Evolutionary conservation across 1,139 yeast species (phyloP), one percentile per base, ranked within the genome.

Genomic region (Saccharomyces hybrid): DNA sequence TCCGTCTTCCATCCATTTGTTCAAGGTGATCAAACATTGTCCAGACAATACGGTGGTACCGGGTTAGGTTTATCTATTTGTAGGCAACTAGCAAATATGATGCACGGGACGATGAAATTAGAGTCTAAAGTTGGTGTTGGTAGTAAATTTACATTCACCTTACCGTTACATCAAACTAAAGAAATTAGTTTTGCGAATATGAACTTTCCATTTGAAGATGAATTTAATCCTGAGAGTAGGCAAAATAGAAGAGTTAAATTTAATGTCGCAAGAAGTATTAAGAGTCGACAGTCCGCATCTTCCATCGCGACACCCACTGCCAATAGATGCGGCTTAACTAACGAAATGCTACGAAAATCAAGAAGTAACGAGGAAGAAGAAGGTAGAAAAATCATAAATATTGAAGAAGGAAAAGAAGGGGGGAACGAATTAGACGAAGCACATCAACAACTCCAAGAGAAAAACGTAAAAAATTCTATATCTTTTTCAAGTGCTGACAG

Each of bases 11-110:
- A 93, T 67, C 97, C 97, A 2, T 93, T 93, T 73, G 89, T 89
- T 32, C 99, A 91, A 72, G 98, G 98, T 48, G 98, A 93, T 65
- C 97, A 91, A 70, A 90, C 97, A 0, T 77, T 91, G 42, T 86
- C 96, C 2, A 78, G 97, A 68, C 88, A 91, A 54, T 87, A 88
- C 67, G 97, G 97, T 55, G 99, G 99, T 61, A 90, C 97, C 0
- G 99, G 99, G 7, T 76, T 93, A 53, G 99, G 99, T 1, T 78
- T 93, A 51, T 88, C 97, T 0, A 91, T 93, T 67, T 91, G 97
- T 71, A 79, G 91, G 57, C 97, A 93, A 71, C 78, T 93, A 58
- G 95, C 97, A 0, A 81, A 80, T 41, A 84, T 91, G 83, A 88
- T 91, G 91, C 81, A 85, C 55, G 97, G 96, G 56, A 84, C 88